Evolutionary conservation across 2,329 filamentous ascomycete species (phyloP).

Genomic region (Pseudogymnoascus sp.): DNA sequence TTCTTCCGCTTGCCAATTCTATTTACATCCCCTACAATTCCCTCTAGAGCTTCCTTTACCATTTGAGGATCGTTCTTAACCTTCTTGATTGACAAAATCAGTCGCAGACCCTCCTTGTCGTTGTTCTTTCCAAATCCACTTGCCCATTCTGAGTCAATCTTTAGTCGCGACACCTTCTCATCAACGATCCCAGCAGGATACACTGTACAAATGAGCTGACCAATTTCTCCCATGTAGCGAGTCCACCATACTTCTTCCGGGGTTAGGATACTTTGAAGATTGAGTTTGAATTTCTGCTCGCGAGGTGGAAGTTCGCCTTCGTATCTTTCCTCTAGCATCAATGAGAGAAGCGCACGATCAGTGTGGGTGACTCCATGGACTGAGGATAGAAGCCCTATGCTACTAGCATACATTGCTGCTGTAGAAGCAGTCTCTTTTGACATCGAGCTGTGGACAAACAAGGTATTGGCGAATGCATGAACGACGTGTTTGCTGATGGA

Average conservation of each 20-base stretch:
- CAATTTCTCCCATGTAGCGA: conserved; percentile 55
- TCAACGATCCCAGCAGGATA: conserved; percentile 52
- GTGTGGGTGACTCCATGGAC: conserved; percentile 56
- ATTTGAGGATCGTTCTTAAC: conserved; percentile 32
- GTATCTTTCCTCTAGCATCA: conserved; percentile 59
- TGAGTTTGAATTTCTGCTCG: conserved; percentile 47
- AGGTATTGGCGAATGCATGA: conserved; percentile 50
- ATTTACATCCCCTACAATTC: conserved; percentile 37
- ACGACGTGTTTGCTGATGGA: conserved; percentile 42
- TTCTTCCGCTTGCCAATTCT: conserved; percentile 56
- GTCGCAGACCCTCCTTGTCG: conserved; percentile 34
- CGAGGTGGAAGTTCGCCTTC: conserved; percentile 53
- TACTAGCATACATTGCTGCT: conserved; percentile 55
- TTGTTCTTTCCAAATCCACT: conserved; percentile 34
- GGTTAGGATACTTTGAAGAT: conserved; percentile 47
- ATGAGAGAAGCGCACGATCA: conserved; percentile 52
- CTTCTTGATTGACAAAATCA: conserved; percentile 38
- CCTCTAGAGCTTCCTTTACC: conserved; percentile 35
- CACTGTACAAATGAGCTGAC: conserved; percentile 47
- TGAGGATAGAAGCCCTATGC: conserved; percentile 53
- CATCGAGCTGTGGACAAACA: conserved; percentile 46
- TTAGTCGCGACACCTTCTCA: conserved; percentile 33
- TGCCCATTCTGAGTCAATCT: conserved; percentile 36
- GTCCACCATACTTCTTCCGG: conserved; percentile 57
- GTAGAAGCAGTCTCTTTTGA: conserved; percentile 49